These are phyloP conservation scores for Candida sithepensis DNA, from an alignment of 805 yeast genomes.

Conservation along the genomic window DNA sequence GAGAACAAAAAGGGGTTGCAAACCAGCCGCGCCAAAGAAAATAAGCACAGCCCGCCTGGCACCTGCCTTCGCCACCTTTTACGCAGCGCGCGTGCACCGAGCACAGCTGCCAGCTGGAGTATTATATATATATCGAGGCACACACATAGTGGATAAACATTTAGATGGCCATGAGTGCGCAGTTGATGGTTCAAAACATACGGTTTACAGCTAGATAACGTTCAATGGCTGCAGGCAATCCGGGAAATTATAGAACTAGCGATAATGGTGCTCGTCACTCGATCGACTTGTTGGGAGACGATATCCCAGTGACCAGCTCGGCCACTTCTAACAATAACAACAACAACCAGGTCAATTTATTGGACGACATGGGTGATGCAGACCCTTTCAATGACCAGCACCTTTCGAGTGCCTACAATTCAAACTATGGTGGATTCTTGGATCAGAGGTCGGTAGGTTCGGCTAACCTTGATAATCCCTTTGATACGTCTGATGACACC, in stretches of 20 bases:
- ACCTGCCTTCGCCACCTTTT: background rate
- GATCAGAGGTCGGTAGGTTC: slow-evolving; percentile 7
- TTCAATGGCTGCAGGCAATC: background rate
- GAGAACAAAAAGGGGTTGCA: too few relatives aligned
- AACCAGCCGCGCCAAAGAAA: background rate
- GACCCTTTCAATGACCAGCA: slow-evolving; percentile 15
- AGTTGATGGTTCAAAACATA: too few relatives aligned
- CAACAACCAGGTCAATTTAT: background rate
- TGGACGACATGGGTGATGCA: slow-evolving; percentile 5
- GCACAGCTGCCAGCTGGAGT: background rate
- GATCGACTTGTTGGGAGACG: slow-evolving; percentile 6
- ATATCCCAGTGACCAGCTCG: background rate
- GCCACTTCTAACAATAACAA: background rate
- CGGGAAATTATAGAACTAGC: background rate
- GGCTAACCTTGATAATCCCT: slow-evolving; percentile 9
- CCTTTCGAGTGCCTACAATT: slow-evolving; percentile 17
- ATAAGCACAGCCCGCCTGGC: background rate
- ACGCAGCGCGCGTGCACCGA: background rate
- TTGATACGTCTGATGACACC: slow-evolving; percentile 4
- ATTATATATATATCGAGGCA: too few relatives aligned
- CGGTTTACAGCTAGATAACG: background rate
- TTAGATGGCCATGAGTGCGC: too few relatives aligned
- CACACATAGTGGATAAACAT: too few relatives aligned
- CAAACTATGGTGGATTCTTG: slow-evolving; percentile 13
- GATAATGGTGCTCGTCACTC: slow-evolving; percentile 2